A percentile compares a stretch with the other conserved stretches of the same genome.
These are phyloP conservation scores for Termitomyces bulborhizus DNA, from an alignment of 768 basidiomycete species.

Conservation along the genomic window DNA sequence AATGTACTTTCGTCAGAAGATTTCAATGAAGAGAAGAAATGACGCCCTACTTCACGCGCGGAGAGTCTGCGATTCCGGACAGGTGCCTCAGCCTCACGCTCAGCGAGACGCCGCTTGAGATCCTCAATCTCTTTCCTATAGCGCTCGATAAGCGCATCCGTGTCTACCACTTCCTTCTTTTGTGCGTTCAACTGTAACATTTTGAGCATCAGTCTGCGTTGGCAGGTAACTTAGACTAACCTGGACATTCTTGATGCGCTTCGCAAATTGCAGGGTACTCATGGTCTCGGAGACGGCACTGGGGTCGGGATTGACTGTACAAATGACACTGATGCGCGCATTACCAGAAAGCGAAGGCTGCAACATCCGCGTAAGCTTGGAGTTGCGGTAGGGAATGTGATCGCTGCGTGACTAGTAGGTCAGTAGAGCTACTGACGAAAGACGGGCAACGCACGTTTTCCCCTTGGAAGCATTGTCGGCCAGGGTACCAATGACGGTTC, in stretches of 20 bases:
- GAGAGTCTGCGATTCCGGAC: conserved; percentile 42
- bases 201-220: neutral
- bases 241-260: conserved; percentile 85
- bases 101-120: conserved; percentile 66
- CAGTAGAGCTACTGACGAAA: neutral
- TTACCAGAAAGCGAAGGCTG: conserved; percentile 95
- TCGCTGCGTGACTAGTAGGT: conserved; percentile 39
- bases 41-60: conserved; percentile 37
- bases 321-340: conserved; percentile 93
- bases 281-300: conserved; percentile 77
- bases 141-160: conserved; percentile 88
- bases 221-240: conserved; percentile 26
- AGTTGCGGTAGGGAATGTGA: conserved; percentile 93
- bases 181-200: conserved; percentile 63
- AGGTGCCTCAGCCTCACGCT: conserved; percentile 61
- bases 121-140: conserved; percentile 95
- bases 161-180: conserved; percentile 92
- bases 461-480: conserved; percentile 80
- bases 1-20: neutral
- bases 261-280: conserved; percentile 88
- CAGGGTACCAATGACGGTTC: conserved; percentile 87
- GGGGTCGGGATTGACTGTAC: conserved; percentile 87
- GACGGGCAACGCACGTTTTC: conserved; percentile 45
- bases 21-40: neutral
- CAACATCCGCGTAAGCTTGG: conserved; percentile 89